Conservation (phyloP, 2,329 filamentous ascomycete species). For the Alternaria atra region DNA sequence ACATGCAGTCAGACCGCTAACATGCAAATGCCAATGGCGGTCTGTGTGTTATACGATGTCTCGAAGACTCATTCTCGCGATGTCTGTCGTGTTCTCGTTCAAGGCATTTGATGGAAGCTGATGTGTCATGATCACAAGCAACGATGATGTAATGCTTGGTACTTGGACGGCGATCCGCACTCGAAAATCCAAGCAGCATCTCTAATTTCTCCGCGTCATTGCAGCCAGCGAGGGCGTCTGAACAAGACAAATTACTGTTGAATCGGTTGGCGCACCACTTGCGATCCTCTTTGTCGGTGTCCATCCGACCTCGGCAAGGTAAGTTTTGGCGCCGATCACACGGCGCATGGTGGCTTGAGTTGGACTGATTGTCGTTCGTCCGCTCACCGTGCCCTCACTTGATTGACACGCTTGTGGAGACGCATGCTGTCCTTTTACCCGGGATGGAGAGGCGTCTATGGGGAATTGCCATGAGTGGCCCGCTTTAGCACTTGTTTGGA, state of each 20-base stretch:
- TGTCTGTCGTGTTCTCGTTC: not conserved
- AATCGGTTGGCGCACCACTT: slow-evolving; percentile 31
- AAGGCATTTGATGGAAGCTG: not conserved
- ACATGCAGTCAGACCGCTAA: slow-evolving; percentile 11
- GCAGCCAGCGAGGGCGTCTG: slow-evolving; percentile 20
- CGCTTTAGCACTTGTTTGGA: slow-evolving; percentile 40
- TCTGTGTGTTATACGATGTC: slow-evolving; percentile 10
- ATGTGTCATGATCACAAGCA: slow-evolving; percentile 8
- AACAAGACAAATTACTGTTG: slow-evolving; percentile 15
- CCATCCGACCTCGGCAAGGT: slow-evolving; percentile 41
- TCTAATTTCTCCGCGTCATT: slow-evolving; percentile 31
- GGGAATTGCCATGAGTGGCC: slow-evolving; percentile 42
- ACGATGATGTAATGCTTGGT: slow-evolving; percentile 33
- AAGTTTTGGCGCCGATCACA: slow-evolving; percentile 40
- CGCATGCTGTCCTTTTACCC: slow-evolving; percentile 45
- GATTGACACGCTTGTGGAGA: slow-evolving; percentile 32
- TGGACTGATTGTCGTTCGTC: slow-evolving; percentile 36
- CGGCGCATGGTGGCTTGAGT: slow-evolving; percentile 25
- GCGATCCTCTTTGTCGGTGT: slow-evolving; percentile 34
- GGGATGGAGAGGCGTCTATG: slow-evolving; percentile 42
- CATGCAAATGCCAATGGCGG: slow-evolving; percentile 3
- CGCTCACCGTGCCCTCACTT: slow-evolving; percentile 28
- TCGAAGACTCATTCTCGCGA: not conserved
- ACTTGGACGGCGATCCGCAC: slow-evolving; percentile 19
- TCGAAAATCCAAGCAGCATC: slow-evolving; percentile 15